A percentile compares a stretch with the other conserved stretches of the same genome.
phyloP scores from a whole-genome alignment of 345 rosid species.

The Passiflora organensis region DNA sequence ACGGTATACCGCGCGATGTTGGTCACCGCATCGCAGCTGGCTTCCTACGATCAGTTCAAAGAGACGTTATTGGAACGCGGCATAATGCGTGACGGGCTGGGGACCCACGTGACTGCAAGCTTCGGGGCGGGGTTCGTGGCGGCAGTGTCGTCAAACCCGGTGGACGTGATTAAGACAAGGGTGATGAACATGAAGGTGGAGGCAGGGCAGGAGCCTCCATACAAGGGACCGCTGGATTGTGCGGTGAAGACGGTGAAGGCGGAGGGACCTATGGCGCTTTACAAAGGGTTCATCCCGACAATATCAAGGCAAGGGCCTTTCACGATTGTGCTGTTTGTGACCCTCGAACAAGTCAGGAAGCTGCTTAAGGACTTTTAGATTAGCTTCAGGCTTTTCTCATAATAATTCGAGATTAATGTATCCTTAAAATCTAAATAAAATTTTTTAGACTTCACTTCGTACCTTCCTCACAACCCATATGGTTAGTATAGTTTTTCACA shows the following conservation, averaged over 20 bases:
- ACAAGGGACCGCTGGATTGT: constrained; percentile 68
- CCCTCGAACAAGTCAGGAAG: constrained; percentile 73
- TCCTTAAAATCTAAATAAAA: too few relatives aligned
- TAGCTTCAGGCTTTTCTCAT: too few relatives aligned
- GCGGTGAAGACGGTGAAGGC: constrained; percentile 66
- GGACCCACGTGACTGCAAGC: constrained; percentile 75
- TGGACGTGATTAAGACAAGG: constrained; percentile 82
- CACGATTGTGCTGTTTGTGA: constrained; percentile 73
- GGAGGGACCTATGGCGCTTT: constrained; percentile 75
- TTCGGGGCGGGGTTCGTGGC: constrained; percentile 87
- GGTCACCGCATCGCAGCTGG: constrained; percentile 80
- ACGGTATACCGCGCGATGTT: constrained; percentile 87
- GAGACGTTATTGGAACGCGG: constrained; percentile 52
- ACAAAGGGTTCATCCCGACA: constrained; percentile 83
- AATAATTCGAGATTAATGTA: too few relatives aligned
- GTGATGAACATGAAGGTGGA: constrained; percentile 88
- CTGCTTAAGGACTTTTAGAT: constrained; percentile 60
- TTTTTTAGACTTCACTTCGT: too few relatives aligned
- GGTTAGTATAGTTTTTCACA: too few relatives aligned
- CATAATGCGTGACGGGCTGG: constrained; percentile 56
- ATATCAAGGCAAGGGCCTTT: constrained; percentile 86
- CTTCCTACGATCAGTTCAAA: constrained; percentile 75
- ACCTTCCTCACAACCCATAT: too few relatives aligned
- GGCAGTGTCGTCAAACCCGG: constrained; percentile 67
- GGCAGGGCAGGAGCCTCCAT: constrained; percentile 57